These are phyloP conservation scores for Arthrobotrys musiformis DNA, from an alignment of 2,329 filamentous ascomycete genomes.

Conservation along the genomic window DNA sequence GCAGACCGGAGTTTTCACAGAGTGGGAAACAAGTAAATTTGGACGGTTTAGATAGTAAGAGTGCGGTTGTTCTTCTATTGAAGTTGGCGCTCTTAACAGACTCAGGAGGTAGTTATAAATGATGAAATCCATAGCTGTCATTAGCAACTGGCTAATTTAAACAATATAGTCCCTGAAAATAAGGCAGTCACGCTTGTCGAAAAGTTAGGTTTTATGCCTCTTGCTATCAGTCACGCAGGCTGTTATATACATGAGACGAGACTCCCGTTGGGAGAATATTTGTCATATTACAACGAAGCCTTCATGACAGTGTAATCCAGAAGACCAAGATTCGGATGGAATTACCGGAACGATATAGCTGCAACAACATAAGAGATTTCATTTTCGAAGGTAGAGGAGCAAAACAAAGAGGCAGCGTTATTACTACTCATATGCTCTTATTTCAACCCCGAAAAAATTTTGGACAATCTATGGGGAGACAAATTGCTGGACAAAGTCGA, in stretches of 20 bases:
- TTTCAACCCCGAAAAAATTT: slow-evolving; percentile 50
- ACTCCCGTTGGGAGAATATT: neutral
- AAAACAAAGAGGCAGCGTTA: neutral
- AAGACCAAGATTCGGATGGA: slow-evolving; percentile 28
- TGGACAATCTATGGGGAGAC: slow-evolving; percentile 29
- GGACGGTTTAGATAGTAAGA: neutral
- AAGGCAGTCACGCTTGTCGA: slow-evolving; percentile 17
- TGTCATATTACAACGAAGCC: neutral
- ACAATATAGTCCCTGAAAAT: neutral
- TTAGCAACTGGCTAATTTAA: no score
- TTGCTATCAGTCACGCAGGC: slow-evolving; percentile 26
- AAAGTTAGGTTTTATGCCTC: slow-evolving; percentile 41
- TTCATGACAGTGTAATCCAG: slow-evolving; percentile 22
- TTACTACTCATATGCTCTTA: slow-evolving; percentile 29
- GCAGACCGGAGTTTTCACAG: neutral
- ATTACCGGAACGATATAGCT: slow-evolving; percentile 37
- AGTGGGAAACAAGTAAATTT: neutral
- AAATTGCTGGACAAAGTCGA: neutral
- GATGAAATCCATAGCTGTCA: no score
- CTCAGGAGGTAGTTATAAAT: neutral
- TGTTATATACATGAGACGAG: slow-evolving; percentile 9
- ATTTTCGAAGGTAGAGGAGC: slow-evolving; percentile 13
- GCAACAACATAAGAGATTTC: slow-evolving; percentile 49
- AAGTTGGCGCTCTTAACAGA: neutral
- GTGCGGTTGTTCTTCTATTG: neutral